Base-by-base conservation (phyloP, 164 flowering plant species). In the Liriodendron chinense region DNA sequence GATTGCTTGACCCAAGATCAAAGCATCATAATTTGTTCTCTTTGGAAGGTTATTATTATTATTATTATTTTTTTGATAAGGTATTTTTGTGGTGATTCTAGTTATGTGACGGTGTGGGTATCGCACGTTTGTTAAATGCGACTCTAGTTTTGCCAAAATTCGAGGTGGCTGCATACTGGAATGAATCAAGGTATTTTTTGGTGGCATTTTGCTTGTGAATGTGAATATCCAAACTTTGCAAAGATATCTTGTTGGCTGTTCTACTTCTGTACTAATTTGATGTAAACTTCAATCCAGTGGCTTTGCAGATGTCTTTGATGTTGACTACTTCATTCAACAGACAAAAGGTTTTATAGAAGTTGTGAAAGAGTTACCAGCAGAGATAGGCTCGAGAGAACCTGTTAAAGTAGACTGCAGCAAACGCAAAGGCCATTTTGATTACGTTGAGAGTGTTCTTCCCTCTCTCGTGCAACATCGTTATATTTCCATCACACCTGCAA, bases 31-130 rank as follows among this genome's bases (percentile, higher is more conserved):
- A 34, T 57, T 20, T 57, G 14, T 57, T 14, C n/a, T 3, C n/a
- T 57, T 57, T 57, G 8, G 3, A 61, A 18, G 23, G 7, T 61
- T 16, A 7, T 6, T 18, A 13, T 0, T 61, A n/a, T n/a, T n/a
- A n/a, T 61, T 65, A 10, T 23, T 3, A 0, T 22, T 9, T 64
- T 22, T 2, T 23, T 64, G 34, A 64, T 9, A 21, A 22, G 8
- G 47, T 18, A 14, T 74, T 24, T 61, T 8, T 72, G 66, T 77
- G 74, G 47, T 77, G 28, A 21, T 66, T 87, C 83, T 88, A 96
- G 99, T 85, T 96, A 1, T 96, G 98, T 74, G 99, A 96, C 85
- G 99, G 98, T 74, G 97, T 96, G 78, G 97, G 99, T n/a, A 83
- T 96, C 79, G 99, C 99, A 7, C 91, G 96, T 66, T 77, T 96